These are phyloP conservation scores for Hortiboletus campestris DNA, from an alignment of 768 basidiomycete species.

Conservation along the genomic window DNA sequence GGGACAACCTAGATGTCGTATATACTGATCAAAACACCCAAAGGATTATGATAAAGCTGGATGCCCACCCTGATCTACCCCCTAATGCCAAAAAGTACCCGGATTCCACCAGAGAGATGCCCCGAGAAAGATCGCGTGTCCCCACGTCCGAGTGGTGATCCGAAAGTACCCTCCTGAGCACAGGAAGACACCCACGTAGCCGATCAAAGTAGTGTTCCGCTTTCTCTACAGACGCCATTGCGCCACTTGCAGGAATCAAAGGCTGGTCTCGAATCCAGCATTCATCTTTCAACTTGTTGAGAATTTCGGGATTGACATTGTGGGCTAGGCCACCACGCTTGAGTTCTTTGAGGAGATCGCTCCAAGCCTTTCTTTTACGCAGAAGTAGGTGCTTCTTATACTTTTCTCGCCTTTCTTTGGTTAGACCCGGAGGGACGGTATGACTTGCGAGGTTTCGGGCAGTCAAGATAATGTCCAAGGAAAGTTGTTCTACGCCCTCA, in stretches of 20 bases:
- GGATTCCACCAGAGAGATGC: constrained; percentile 75
- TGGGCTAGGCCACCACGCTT: constrained; percentile 73
- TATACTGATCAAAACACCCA: background rate
- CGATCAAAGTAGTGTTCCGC: constrained; percentile 64
- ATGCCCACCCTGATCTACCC: constrained; percentile 60
- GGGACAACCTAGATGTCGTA: constrained; percentile 15
- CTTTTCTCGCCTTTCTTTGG: constrained; percentile 54
- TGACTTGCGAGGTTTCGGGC: constrained; percentile 54
- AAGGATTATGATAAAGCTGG: background rate
- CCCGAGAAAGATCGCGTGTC: constrained; percentile 85
- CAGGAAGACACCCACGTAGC: constrained; percentile 62
- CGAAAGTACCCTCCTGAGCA: constrained; percentile 57
- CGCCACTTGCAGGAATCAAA: constrained; percentile 27
- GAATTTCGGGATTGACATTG: constrained; percentile 68
- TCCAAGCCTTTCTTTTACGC: constrained; percentile 87
- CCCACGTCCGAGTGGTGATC: constrained; percentile 79
- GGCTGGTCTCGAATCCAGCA: constrained; percentile 70
- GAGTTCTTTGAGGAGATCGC: constrained; percentile 86
- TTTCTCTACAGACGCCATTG: constrained; percentile 35
- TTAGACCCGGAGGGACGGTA: constrained; percentile 40
- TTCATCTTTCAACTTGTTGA: constrained; percentile 51
- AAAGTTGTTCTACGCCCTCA: constrained; percentile 50
- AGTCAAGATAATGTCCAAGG: constrained; percentile 61
- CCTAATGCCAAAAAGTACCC: constrained; percentile 66
- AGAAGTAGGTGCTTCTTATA: constrained; percentile 69